Base-by-base conservation (phyloP, 78 protist species). In the Monosiga brevicollis region DNA sequence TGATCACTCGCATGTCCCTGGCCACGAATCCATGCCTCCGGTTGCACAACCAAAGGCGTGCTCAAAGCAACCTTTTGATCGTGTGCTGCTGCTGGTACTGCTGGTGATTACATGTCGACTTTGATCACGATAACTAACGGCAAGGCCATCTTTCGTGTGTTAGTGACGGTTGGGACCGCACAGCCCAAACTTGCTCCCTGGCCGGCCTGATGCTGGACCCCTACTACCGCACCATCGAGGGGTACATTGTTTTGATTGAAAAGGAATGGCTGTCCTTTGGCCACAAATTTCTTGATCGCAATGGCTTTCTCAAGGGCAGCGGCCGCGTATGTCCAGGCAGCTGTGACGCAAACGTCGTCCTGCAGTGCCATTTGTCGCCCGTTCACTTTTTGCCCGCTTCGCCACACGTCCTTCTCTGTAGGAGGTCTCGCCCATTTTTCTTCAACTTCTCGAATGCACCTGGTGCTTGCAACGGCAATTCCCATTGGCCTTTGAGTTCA, bases 131-230 rank as follows among this genome's bases (percentile, higher is more conserved):
- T n/a, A n/a, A n/a, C n/a, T n/a, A n/a, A n/a, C n/a, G n/a, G n/a
- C n/a, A n/a, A n/a, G n/a, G n/a, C n/a, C n/a, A n/a, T n/a, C n/a
- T n/a, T n/a, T n/a, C 62, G 62, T 49, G 29, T 6, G 29, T 6
- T 15, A 49, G 92, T 23, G 98, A 97, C 81, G 99, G 99, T 2
- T 97, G 98, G 98, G 99, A 97, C 84, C 87, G 99, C 78, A 97
- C 99, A 1, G 70, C 98, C 62, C 95, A 92, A 85, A 38, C 84
- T 49, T 78, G 74, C 9, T n/a, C 95, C 26, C 79, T 94, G 24
- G 81, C 96, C 20, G 38, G 84, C 78, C 79, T 96, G 25, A 9
- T 89, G 29, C 84, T 94, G 34, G 98, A 96, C 72, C 90, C 96
- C 11, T 93, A 84, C 86, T 95, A 89, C 73, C 94, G 98, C 73